Evolutionary conservation across 2,329 filamentous ascomycete genomes (phyloP).

Genomic region (Cercospora sp.): DNA sequence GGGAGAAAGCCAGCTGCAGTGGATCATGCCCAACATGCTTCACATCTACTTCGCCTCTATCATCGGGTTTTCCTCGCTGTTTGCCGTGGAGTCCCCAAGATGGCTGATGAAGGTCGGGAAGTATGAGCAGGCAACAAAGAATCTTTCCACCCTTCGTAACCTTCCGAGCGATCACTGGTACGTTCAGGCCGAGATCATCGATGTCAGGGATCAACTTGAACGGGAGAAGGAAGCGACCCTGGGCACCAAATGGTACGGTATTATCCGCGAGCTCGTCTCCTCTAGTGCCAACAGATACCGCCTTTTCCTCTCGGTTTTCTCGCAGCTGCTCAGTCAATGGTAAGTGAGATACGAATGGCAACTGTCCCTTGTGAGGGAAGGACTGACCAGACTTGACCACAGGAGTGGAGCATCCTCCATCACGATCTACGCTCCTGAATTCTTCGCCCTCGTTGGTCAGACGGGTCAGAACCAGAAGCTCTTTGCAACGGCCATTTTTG

Average conservation of each 20-base stretch:
- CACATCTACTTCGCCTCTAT: constrained; percentile 76
- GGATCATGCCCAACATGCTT: constrained; percentile 70
- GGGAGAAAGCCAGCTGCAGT: constrained; percentile 42
- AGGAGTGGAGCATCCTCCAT: constrained; percentile 66
- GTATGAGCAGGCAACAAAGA: constrained; percentile 35
- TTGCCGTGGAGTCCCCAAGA: constrained; percentile 38
- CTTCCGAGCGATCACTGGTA: constrained; percentile 37
- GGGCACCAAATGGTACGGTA: constrained; percentile 64
- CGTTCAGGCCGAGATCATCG: constrained; percentile 55
- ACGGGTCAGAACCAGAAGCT: constrained; percentile 68
- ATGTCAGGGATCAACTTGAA: constrained; percentile 66
- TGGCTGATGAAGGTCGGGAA: constrained; percentile 40
- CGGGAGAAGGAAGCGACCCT: constrained; percentile 71
- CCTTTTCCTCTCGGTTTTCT: constrained; percentile 66
- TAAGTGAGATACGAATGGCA: constrained; percentile 32
- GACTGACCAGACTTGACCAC: background rate
- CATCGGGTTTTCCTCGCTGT: constrained; percentile 66
- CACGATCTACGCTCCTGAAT: constrained; percentile 73
- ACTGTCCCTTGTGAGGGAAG: background rate
- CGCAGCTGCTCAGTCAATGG: constrained; percentile 74
- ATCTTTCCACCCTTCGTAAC: constrained; percentile 36
- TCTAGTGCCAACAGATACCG: constrained; percentile 71
- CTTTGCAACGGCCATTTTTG: constrained; percentile 73
- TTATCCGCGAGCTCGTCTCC: constrained; percentile 68
- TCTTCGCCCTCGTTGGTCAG: constrained; percentile 72